Base-by-base conservation (phyloP, 805 yeast species). In the Yarrowia sp. region DNA sequence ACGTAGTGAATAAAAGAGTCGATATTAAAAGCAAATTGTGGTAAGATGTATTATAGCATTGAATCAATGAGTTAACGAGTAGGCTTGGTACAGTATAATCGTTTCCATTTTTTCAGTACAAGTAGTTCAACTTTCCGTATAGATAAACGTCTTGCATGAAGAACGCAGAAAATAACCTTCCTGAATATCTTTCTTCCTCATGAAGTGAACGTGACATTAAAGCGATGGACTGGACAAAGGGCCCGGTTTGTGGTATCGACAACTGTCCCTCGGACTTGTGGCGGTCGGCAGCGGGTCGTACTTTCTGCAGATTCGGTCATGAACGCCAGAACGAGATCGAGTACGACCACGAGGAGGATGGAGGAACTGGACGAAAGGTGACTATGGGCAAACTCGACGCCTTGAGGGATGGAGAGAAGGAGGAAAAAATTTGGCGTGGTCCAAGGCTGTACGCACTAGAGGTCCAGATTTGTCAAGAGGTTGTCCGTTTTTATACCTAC, bases 281-380 rank as follows among this genome's bases (percentile, higher is more conserved):
- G 86, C 83, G 89, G 64, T 77, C 85, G 40, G 79, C 86, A 3
- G 91, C 90, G 74, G 99, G 99, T 35, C 86, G 86, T 64, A 84
- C 87, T 69, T 88, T 93, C 11, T 94, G 99, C 76, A 94, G 90
- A 74, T 89, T 85, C 74, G 98, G 98, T 5, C 99, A 94, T 78
- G 92, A 38, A 16, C 56, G 56, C 26, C 46, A 36, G 11, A n/a
- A 40, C 40, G 56, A 63, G n/a, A 5, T 22, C n/a, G 56, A 19
- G 15, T 48, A 8, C 40, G 56, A 49, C 40, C 14, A 15, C 9
- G 56, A 63, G 10, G 67, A 14, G 2, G 56, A 22, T 1, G 56
- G 16, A n/a, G 36, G 38, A 2, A 22, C 15, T 12, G 67, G 40
- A 38, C 65, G 65, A 16, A 35, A 3, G n/a, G 19, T 45, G n/a